These are phyloP conservation scores for Penstemon barbatus DNA, from an alignment of 257 asterid species.

Conservation along the genomic window DNA sequence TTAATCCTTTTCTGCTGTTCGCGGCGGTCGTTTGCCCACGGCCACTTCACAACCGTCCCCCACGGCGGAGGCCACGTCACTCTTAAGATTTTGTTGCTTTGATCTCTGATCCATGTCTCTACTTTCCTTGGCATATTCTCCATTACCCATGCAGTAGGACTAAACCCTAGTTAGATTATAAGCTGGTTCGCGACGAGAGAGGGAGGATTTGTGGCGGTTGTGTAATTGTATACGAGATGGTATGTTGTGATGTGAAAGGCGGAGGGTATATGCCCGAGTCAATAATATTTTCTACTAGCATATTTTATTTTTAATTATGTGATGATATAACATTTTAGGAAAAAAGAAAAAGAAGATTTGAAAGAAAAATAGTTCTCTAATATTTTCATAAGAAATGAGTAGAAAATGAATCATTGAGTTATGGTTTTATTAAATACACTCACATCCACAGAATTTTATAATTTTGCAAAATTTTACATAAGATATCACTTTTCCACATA, in stretches of 20 bases:
- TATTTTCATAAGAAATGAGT: too few relatives aligned
- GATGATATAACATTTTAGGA: too few relatives aligned
- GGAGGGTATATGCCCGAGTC: conserved; percentile 31
- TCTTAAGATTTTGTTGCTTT: conserved; percentile 62
- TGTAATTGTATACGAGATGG: conserved; percentile 27
- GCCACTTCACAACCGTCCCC: conserved; percentile 81
- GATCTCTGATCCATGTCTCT: conserved; percentile 95
- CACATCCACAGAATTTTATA: too few relatives aligned
- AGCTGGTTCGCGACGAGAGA: neutral
- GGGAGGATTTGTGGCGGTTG: conserved; percentile 31
- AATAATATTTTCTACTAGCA: neutral
- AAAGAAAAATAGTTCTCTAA: too few relatives aligned
- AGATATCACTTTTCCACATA: too few relatives aligned
- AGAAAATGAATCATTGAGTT: too few relatives aligned
- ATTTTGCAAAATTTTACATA: too few relatives aligned
- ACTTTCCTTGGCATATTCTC: conserved; percentile 70
- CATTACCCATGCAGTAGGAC: conserved; percentile 52
- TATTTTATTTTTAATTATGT: neutral
- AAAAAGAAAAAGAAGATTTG: too few relatives aligned
- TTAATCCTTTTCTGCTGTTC: conserved; percentile 65
- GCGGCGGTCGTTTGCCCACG: conserved; percentile 73
- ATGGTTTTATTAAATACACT: too few relatives aligned
- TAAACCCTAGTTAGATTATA: conserved; percentile 42
- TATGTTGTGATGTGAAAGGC: conserved; percentile 8
- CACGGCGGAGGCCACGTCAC: conserved; percentile 88